Conservation (phyloP, 352 stramenopile species). For the Pythium brachiatum region DNA sequence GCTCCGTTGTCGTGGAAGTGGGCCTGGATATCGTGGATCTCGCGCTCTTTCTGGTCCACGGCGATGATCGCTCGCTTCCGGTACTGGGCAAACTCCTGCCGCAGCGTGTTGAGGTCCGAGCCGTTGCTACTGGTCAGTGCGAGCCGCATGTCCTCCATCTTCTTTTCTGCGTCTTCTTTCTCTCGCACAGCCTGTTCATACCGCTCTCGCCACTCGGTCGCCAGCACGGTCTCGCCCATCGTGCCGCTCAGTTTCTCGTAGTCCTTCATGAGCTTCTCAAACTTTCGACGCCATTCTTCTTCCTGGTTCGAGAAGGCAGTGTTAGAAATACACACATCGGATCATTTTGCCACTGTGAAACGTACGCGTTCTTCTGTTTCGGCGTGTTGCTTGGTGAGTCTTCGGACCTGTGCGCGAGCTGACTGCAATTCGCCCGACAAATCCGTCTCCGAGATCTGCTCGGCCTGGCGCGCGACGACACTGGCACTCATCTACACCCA, state of each 20-base stretch:
- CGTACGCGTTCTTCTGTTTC: slow-evolving; percentile 75
- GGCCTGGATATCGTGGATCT: slow-evolving; percentile 65
- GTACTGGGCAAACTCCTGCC: slow-evolving; percentile 80
- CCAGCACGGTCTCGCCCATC: slow-evolving; percentile 82
- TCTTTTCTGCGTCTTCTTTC: slow-evolving; percentile 76
- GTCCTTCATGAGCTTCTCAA: slow-evolving; percentile 82
- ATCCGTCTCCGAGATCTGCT: slow-evolving; percentile 80
- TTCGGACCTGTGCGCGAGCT: slow-evolving; percentile 66
- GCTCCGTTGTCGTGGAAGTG: slow-evolving; percentile 48
- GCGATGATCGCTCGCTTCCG: slow-evolving; percentile 72
- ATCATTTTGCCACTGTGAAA: neutral
- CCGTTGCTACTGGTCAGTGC: slow-evolving; percentile 28
- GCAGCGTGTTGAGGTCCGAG: slow-evolving; percentile 62
- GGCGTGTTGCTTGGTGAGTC: slow-evolving; percentile 69
- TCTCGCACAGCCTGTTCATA: slow-evolving; percentile 76
- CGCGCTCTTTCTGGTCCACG: slow-evolving; percentile 82
- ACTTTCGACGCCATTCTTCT: slow-evolving; percentile 78
- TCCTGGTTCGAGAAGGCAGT: slow-evolving; percentile 37
- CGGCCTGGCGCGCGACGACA: slow-evolving; percentile 66
- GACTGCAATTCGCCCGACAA: slow-evolving; percentile 66
- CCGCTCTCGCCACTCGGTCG: slow-evolving; percentile 82
- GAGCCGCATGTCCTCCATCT: slow-evolving; percentile 60
- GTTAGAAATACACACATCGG: neutral
- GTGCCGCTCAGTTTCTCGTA: slow-evolving; percentile 84
- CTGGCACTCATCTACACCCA: slow-evolving; percentile 74